Percentiles rank a stretch among this genome's conserved stretches.
phyloP scores from a whole-genome alignment of 495 filamentous ascomycete genomes.

The Daldinia concentrica region DNA sequence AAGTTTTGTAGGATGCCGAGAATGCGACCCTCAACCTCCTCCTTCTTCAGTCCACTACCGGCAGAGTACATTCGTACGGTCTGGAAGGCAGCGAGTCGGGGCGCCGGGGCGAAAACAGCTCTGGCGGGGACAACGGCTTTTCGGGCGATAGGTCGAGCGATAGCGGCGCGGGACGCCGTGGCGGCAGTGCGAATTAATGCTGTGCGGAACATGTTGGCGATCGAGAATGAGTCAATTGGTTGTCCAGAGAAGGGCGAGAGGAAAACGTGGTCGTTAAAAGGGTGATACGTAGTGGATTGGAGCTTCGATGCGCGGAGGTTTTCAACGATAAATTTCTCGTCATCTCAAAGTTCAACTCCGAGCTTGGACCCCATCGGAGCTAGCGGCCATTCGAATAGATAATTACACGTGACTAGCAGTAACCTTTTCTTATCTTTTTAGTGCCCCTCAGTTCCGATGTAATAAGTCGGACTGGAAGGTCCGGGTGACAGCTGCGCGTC shows the following conservation, averaged over 20 bases:
- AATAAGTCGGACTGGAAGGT: neutral
- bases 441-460: neutral
- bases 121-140: slow-evolving; percentile 60
- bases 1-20: slow-evolving; percentile 90
- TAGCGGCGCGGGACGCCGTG: slow-evolving; percentile 57
- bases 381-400: slow-evolving; percentile 30
- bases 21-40: slow-evolving; percentile 92
- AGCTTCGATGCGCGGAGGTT: slow-evolving; percentile 23
- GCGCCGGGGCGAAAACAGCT: slow-evolving; percentile 63
- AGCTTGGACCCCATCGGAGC: slow-evolving; percentile 38
- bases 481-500: neutral
- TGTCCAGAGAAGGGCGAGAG: neutral
- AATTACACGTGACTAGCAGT: slow-evolving; percentile 6
- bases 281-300: slow-evolving; percentile 8
- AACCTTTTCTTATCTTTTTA: neutral
- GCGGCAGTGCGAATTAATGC: slow-evolving; percentile 74
- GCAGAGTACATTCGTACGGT: slow-evolving; percentile 87
- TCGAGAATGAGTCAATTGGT: slow-evolving; percentile 40
- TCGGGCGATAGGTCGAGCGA: slow-evolving; percentile 66
- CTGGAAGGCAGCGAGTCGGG: slow-evolving; percentile 62
- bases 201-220: slow-evolving; percentile 81
- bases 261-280: slow-evolving; percentile 8
- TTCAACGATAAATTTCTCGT: slow-evolving; percentile 43
- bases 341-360: slow-evolving; percentile 34
- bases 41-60: slow-evolving; percentile 74